phyloP scores from a whole-genome alignment of 352 stramenopile species.

The Phytophthora melonis region DNA sequence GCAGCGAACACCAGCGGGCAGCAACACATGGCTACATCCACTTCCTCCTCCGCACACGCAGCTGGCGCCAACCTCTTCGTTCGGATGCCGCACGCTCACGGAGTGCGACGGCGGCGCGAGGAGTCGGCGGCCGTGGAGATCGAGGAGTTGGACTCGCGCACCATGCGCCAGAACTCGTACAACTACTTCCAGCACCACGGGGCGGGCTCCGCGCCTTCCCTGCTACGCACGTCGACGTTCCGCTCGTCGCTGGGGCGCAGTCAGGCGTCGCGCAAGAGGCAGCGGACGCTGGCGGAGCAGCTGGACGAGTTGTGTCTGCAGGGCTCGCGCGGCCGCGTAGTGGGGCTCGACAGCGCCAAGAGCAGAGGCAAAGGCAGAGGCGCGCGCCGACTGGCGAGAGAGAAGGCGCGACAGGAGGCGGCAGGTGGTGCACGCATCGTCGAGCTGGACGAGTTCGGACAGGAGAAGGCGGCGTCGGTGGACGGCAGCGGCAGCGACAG shows the following conservation, averaged over 20 bases:
- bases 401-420: conserved; percentile 4
- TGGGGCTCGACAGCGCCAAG: not conserved
- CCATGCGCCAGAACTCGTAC: conserved; percentile 76
- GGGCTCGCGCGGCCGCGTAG: conserved; percentile 5
- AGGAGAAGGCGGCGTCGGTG: conserved; percentile 23
- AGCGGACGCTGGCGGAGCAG: conserved; percentile 71
- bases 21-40: no score
- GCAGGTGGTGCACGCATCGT: conserved; percentile 11
- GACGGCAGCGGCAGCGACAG: conserved; percentile 34
- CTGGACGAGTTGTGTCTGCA: conserved; percentile 65
- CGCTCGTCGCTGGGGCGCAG: conserved; percentile 29
- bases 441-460: conserved; percentile 34
- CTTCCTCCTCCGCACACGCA: no score
- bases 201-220: conserved; percentile 7
- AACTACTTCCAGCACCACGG: conserved; percentile 71
- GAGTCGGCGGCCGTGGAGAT: conserved; percentile 55
- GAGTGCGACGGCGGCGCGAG: conserved; percentile 61
- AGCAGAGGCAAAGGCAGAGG: conserved; percentile 20
- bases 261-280: conserved; percentile 52
- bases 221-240: conserved; percentile 30
- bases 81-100: conserved; percentile 4
- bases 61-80: no score
- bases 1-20: no score
- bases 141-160: conserved; percentile 71
- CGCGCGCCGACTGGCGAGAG: conserved; percentile 12